Percentiles rank a stretch among this genome's conserved stretches.
Conservation (phyloP, 768 basidiomycete genomes). For the Rhodotorula sphaerocarpa region DNA sequence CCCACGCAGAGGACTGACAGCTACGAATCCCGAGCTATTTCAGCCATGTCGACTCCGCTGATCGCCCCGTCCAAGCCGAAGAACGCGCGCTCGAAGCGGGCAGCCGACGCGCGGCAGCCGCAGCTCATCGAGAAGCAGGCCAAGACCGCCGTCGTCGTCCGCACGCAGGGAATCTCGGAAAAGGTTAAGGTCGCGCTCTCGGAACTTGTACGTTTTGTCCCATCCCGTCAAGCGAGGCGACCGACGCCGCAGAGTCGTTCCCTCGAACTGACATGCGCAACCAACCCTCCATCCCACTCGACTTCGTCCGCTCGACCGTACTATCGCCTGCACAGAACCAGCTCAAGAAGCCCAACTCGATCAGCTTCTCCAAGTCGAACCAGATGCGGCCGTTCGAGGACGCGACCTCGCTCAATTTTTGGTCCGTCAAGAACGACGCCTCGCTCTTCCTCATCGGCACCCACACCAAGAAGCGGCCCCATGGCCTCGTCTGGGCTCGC, state of each 20-base stretch:
- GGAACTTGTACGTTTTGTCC: constrained; percentile 60
- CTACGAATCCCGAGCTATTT: too few species aligned
- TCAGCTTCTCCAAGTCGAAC: constrained; percentile 82
- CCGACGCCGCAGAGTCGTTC: background rate
- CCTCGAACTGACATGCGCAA: too few species aligned
- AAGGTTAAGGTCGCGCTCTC: constrained; percentile 71
- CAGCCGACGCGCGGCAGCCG: constrained; percentile 70
- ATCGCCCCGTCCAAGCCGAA: constrained; percentile 59
- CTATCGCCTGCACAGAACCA: constrained; percentile 87
- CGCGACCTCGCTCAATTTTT: constrained; percentile 75
- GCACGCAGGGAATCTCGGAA: constrained; percentile 77
- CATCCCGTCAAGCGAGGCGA: constrained; percentile 1
- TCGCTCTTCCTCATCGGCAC: constrained; percentile 82
- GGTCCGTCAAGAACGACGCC: constrained; percentile 88
- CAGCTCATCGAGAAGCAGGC: constrained; percentile 77
- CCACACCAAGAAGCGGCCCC: constrained; percentile 86
- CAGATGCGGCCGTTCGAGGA: constrained; percentile 82
- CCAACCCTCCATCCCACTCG: too few species aligned
- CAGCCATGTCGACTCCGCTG: constrained; percentile 28
- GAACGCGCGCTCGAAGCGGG: constrained; percentile 91
- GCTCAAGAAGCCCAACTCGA: constrained; percentile 79
- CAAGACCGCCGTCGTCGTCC: constrained; percentile 80
- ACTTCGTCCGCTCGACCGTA: too few species aligned
- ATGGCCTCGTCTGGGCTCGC: constrained; percentile 72
- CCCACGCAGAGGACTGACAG: too few species aligned